Base-by-base conservation (phyloP, 306 rosid species). In the Trifolium repens region DNA sequence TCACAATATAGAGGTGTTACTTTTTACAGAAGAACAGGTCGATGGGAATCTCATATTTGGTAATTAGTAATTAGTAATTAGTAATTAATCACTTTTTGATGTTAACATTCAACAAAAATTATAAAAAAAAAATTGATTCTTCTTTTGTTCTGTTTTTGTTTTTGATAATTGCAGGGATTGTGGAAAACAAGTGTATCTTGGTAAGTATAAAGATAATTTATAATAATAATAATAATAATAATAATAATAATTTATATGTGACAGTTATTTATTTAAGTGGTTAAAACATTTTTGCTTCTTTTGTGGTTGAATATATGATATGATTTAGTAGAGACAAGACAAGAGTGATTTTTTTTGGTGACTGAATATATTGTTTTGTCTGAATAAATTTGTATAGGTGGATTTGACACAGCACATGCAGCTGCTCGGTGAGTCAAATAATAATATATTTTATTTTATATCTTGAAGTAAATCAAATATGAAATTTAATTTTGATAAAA, bases 321-420 rank as follows among this genome's bases (percentile, higher is more conserved):
- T 64, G 82, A 77, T 76, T 59, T 39, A 47, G 79, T 65, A 67
- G 77, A 82, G 76, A 79, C 83, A 77, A 82, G 76, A 79, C 83
- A 77, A 77, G 75, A 47, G 64, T 7, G 55, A 35, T 71, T 57
- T 69, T 64, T 63, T 70, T 57, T 78, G 40, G 63, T 78, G 74
- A 50, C 78, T 87, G 81, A 81, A 78, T 82, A 59, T 80, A 76
- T 88, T 78, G 57, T 42, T 79, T 85, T 77, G 76, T 81, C 78
- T 80, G 79, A 72, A 74, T 80, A 76, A 80, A 69, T 86, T 70
- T 81, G 82, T 83, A 67, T 79, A 96, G 99, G 99, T 89, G 98
- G 99, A 84, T 96, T 96, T 86, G 99, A 96, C 91, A 96, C 99
- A 60, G 99, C 99, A 77, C 99, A 96, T 92, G 99, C 99, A 79